These are phyloP conservation scores for Gomphus bonarii DNA, from an alignment of 1,284 basidiomycete genomes.

Conservation along the genomic window DNA sequence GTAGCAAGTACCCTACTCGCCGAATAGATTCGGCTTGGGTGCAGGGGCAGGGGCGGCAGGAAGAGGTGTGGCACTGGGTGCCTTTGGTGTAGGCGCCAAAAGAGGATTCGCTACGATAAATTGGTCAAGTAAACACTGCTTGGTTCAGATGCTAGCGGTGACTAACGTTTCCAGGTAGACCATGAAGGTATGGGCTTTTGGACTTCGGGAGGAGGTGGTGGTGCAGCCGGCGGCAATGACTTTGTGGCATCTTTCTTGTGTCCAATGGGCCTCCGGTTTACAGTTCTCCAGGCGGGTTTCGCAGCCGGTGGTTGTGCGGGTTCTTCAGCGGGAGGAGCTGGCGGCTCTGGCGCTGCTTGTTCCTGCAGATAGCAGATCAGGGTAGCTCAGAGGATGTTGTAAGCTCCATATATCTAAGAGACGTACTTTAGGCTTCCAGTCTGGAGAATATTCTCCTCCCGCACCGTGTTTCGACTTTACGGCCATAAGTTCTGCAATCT, in stretches of 20 bases:
- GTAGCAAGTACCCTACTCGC: not conserved
- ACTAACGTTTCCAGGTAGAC: slow-evolving; percentile 11
- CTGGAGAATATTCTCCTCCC: slow-evolving; percentile 12
- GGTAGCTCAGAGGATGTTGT: not conserved
- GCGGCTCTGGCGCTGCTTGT: slow-evolving; percentile 7
- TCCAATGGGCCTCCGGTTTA: slow-evolving; percentile 32
- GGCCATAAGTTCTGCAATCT: slow-evolving; percentile 13
- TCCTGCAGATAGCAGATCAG: not conserved
- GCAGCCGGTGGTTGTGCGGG: slow-evolving; percentile 21
- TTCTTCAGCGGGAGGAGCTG: slow-evolving; percentile 25
- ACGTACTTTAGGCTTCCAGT: slow-evolving; percentile 7
- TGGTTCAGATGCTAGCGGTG: not conserved
- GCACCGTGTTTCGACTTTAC: slow-evolving; percentile 14
- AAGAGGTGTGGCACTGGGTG: not conserved
- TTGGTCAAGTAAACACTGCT: not conserved
- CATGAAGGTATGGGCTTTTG: not conserved
- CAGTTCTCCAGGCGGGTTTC: slow-evolving; percentile 48
- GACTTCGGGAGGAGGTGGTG: not conserved
- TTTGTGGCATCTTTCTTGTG: slow-evolving; percentile 11
- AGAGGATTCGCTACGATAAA: slow-evolving; percentile 6
- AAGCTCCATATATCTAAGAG: too few species aligned
- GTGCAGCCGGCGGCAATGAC: slow-evolving; percentile 4
- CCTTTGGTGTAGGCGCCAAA: slow-evolving; percentile 3
- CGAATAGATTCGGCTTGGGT: slow-evolving; percentile 9
- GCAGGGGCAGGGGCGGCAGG: slow-evolving; percentile 6